These are phyloP conservation scores for Colletotrichum cereale DNA, from an alignment of 2,329 filamentous ascomycete species.

Conservation along the genomic window DNA sequence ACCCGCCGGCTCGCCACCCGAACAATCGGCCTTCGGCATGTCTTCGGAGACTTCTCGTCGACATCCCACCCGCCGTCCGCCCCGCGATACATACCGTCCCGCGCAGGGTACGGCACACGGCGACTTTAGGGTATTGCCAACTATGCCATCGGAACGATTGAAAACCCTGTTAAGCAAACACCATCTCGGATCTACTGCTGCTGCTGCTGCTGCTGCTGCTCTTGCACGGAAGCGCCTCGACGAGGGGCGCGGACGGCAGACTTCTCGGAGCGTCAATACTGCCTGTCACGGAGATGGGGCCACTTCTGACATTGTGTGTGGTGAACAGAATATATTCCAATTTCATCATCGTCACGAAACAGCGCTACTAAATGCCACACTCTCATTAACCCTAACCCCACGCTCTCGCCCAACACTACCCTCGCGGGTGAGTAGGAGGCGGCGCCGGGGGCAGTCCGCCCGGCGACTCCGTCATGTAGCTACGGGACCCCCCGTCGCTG, in stretches of 20 bases:
- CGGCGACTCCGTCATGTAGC: conserved; percentile 30
- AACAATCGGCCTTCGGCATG: conserved; percentile 19
- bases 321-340: too few relatives aligned
- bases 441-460: conserved; percentile 23
- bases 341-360: not conserved
- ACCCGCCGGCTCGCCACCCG: conserved; percentile 9
- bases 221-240: too few relatives aligned
- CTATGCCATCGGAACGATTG: too few relatives aligned
- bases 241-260: too few relatives aligned
- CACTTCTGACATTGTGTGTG: too few relatives aligned
- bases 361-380: not conserved
- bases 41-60: conserved; percentile 41
- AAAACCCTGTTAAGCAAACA: too few relatives aligned
- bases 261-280: too few relatives aligned
- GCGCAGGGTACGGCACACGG: not conserved
- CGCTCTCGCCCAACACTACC: not conserved
- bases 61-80: not conserved
- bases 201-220: too few relatives aligned
- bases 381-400: not conserved
- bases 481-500: conserved; percentile 17
- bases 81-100: not conserved
- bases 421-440: conserved; percentile 27
- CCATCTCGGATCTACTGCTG: too few relatives aligned
- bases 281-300: too few relatives aligned
- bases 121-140: too few relatives aligned